Percentiles rank a stretch among this genome's conserved stretches.
phyloP scores from a whole-genome alignment of 495 filamentous ascomycete genomes.

The Penicillium lividum region DNA sequence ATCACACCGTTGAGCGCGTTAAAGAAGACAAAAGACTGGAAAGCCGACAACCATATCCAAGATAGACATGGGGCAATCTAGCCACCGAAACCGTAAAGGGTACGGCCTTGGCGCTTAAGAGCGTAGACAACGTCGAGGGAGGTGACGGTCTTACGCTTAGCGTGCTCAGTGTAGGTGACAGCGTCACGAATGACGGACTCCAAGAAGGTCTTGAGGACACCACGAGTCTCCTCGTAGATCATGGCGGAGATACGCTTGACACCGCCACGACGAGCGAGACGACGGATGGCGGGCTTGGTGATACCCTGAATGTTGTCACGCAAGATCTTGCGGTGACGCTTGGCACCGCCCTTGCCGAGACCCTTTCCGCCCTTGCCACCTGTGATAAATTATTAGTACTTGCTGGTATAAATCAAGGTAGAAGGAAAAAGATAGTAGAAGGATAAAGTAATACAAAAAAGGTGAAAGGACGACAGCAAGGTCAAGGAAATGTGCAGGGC shows the following conservation, averaged over 20 bases:
- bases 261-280: constrained; percentile 63
- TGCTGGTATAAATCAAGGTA: background rate
- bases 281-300: constrained; percentile 71
- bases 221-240: constrained; percentile 71
- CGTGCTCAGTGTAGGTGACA: constrained; percentile 97
- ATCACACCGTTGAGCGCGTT: constrained; percentile 33
- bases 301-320: constrained; percentile 98
- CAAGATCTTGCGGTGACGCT: constrained; percentile 99
- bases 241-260: constrained; percentile 69
- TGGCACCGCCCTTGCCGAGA: constrained; percentile 91
- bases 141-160: constrained; percentile 97
- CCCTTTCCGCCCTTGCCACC: constrained; percentile 90
- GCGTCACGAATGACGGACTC: constrained; percentile 81
- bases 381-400: constrained; percentile 38
- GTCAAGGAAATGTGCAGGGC: constrained; percentile 2
- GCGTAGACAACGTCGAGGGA: constrained; percentile 95
- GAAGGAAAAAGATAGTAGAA: background rate
- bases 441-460: background rate
- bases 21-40: constrained; percentile 13
- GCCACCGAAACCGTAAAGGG: constrained; percentile 98
- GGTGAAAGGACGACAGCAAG: constrained; percentile 2
- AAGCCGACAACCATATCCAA: constrained; percentile 2
- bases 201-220: constrained; percentile 67
- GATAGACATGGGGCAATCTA: constrained; percentile 48
- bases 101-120: constrained; percentile 92